phyloP scores from a whole-genome alignment of 352 stramenopile genomes.

The Globisporangium paddicum region DNA sequence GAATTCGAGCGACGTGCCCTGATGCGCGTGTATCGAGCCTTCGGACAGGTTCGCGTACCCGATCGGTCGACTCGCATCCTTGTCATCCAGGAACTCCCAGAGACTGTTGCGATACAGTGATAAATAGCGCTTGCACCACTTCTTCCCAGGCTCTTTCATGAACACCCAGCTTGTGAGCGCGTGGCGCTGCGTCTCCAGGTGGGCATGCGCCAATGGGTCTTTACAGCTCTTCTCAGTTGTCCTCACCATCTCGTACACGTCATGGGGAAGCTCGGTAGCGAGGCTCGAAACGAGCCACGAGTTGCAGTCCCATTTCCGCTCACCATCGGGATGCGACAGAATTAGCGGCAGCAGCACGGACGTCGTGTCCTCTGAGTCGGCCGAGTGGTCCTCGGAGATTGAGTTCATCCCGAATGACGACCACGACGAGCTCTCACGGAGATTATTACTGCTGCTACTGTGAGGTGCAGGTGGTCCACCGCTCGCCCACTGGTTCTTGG shows the following conservation, averaged over 20 bases:
- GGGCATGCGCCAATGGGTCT: constrained; percentile 14
- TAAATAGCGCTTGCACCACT: constrained; percentile 69
- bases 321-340: constrained; percentile 10
- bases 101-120: constrained; percentile 70
- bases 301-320: constrained; percentile 45
- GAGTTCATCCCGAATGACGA: constrained; percentile 70
- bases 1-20: constrained; percentile 47
- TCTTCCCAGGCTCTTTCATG: constrained; percentile 52
- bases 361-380: constrained; percentile 37
- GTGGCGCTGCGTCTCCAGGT: constrained; percentile 15
- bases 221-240: constrained; percentile 26
- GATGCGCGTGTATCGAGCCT: constrained; percentile 46
- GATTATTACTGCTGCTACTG: constrained; percentile 7
- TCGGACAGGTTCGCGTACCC: constrained; percentile 76
- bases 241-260: constrained; percentile 53
- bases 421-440: constrained; percentile 19
- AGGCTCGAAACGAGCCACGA: constrained; percentile 68
- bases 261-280: constrained; percentile 51
- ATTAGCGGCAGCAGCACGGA: constrained; percentile 40
- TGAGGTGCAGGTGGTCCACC: background rate
- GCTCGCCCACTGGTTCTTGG: constrained; percentile 27
- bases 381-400: constrained; percentile 43
- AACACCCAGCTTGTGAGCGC: constrained; percentile 45
- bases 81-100: constrained; percentile 72
- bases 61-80: constrained; percentile 50